Percentiles rank a stretch among this genome's conserved stretches.
These are phyloP conservation scores for Circinella minor DNA, from an alignment of 371 early-diverging fungal genomes.

Conservation along the genomic window DNA sequence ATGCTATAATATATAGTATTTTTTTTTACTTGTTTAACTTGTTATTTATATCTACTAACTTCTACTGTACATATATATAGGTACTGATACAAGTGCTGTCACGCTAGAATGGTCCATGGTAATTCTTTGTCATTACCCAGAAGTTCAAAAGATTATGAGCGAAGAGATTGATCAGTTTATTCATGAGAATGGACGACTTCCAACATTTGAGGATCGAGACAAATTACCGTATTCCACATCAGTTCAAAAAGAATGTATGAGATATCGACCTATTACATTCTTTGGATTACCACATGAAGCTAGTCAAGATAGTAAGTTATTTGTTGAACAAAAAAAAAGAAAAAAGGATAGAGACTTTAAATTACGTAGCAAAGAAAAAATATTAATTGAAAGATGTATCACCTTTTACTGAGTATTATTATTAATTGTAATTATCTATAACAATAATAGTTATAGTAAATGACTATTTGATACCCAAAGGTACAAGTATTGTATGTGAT, in stretches of 20 bases:
- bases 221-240: conserved; percentile 16
- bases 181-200: conserved; percentile 16
- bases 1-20: too few relatives aligned
- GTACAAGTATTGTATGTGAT: conserved; percentile 30
- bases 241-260: conserved; percentile 28
- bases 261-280: conserved; percentile 17
- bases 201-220: conserved; percentile 23
- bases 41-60: too few relatives aligned
- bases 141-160: conserved; percentile 19
- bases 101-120: conserved; percentile 16
- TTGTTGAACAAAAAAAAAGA: not conserved
- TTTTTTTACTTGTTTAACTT: too few relatives aligned
- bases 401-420: too few relatives aligned
- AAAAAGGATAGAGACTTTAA: too few relatives aligned
- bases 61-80: too few relatives aligned
- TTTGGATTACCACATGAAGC: conserved; percentile 25
- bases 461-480: conserved; percentile 40
- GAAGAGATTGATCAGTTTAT: conserved; percentile 22
- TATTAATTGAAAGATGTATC: too few relatives aligned
- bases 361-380: too few relatives aligned
- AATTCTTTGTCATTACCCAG: conserved; percentile 20
- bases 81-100: conserved; percentile 21
- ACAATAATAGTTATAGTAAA: not conserved
- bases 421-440: not conserved
- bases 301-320: conserved; percentile 24